Conservation (phyloP, 2,329 filamentous ascomycete genomes). For the Coniochaeta pulveracea region DNA sequence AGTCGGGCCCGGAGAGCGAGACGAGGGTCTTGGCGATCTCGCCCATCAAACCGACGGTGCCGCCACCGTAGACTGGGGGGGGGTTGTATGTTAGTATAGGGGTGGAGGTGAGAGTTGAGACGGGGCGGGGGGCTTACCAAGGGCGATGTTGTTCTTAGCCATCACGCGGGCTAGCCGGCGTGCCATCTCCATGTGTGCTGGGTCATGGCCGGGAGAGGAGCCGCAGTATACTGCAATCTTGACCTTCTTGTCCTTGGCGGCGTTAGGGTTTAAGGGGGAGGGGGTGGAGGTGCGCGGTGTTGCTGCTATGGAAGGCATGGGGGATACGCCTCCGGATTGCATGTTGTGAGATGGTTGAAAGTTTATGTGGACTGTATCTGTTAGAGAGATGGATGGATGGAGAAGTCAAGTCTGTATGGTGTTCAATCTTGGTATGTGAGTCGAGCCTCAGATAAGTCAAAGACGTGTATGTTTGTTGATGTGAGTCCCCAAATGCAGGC, state of each 20-base stretch:
- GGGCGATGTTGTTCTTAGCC: conserved; percentile 63
- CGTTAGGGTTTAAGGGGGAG: conserved; percentile 16
- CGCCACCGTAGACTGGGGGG: conserved; percentile 83
- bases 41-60: conserved; percentile 92
- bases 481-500: too few species aligned
- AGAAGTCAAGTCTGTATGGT: too few species aligned
- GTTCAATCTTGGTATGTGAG: too few species aligned
- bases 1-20: conserved; percentile 63
- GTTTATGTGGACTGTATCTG: too few species aligned
- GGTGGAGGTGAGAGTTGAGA: conserved; percentile 2
- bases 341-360: background rate
- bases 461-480: too few species aligned
- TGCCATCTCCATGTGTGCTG: conserved; percentile 68
- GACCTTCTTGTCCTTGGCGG: conserved; percentile 26
- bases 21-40: conserved; percentile 82
- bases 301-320: conserved; percentile 24
- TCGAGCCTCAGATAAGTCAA: too few species aligned
- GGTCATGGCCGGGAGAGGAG: conserved; percentile 60
- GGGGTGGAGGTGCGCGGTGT: conserved; percentile 20
- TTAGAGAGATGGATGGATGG: too few species aligned
- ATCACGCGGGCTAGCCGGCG: conserved; percentile 62
- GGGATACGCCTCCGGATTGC: conserved; percentile 2
- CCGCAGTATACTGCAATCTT: conserved; percentile 95
- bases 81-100: conserved; percentile 5
- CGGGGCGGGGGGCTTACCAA: conserved; percentile 38